Conservation (phyloP, 2,329 filamentous ascomycete genomes). For the Penicillium decumbens region DNA sequence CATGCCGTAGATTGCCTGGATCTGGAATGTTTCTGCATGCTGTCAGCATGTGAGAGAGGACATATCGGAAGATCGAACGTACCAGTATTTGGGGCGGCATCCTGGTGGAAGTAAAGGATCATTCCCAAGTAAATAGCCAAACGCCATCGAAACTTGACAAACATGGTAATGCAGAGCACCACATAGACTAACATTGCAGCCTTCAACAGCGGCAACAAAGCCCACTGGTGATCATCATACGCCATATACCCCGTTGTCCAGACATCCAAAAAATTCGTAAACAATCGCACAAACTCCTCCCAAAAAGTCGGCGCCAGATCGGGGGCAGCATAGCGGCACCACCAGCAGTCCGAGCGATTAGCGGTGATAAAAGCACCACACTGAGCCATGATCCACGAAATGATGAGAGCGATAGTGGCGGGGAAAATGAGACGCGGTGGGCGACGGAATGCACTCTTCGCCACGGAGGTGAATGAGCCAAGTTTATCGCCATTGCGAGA, state of each 20-base stretch:
- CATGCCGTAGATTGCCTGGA: slow-evolving; percentile 51
- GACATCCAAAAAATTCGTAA: slow-evolving; percentile 45
- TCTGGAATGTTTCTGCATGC: slow-evolving; percentile 50
- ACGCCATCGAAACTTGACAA: slow-evolving; percentile 47
- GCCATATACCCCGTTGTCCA: slow-evolving; percentile 52
- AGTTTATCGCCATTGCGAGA: slow-evolving; percentile 45
- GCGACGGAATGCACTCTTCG: slow-evolving; percentile 53
- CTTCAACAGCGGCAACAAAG: slow-evolving; percentile 47
- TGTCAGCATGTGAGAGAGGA: background rate
- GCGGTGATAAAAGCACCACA: slow-evolving; percentile 48
- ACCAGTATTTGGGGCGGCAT: slow-evolving; percentile 46
- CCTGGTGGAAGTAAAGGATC: slow-evolving; percentile 49
- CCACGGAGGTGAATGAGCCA: slow-evolving; percentile 46
- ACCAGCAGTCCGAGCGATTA: slow-evolving; percentile 47
- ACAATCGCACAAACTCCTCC: slow-evolving; percentile 44
- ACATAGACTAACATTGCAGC: slow-evolving; percentile 52
- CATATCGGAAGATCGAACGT: slow-evolving; percentile 15
- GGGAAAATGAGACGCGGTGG: slow-evolving; percentile 51
- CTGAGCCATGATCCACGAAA: slow-evolving; percentile 49
- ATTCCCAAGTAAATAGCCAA: slow-evolving; percentile 45
- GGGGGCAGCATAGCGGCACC: slow-evolving; percentile 50
- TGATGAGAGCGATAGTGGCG: slow-evolving; percentile 49
- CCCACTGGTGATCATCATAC: slow-evolving; percentile 55
- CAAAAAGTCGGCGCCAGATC: slow-evolving; percentile 41
- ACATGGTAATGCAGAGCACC: slow-evolving; percentile 39